Evolutionary conservation across 179 eudicot genomes (phyloP), one percentile per base, ranked within the genome.

Genomic region (Amaranthus tricolor): DNA sequence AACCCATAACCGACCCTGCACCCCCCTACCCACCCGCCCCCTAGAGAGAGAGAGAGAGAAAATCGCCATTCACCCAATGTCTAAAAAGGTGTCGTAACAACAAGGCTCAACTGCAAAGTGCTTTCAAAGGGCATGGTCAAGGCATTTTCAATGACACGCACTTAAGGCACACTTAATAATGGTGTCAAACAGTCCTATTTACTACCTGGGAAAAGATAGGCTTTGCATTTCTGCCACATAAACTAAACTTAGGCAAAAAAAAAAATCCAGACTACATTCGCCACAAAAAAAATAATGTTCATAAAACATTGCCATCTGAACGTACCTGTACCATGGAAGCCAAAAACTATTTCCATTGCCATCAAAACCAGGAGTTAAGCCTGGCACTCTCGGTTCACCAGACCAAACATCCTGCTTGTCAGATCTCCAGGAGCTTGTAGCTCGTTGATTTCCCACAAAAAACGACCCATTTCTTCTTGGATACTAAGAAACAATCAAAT

Each of bases 321-420:
- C 75, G 59, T 80, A 84, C 91, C 86, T 86, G 60, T 80, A 73
- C 67, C 89, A 71, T 49, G 91, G 91, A 82, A 86, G 86, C 73
- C 84, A 86, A 78, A 88, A 86, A 66, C 70, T 63, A 17, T 74
- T 58, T 43, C 85, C 81, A 57, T 45, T 77, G 77, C 86, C 83
- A 70, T 82, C 75, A 31, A 45, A 75, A 76, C 72, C 31, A 17
- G 73, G 70, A 66, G 48, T 58, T 9, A 77, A 75, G 77, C 70
- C 74, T 71, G 85, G 43, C 48, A 70, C 74, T 71, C 63, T 66
- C 11, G 57, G 71, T 74, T 74, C 75, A 80, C 10, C 48, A 64
- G 53, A 76, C 74, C 74, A 68, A 56, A 10, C 62, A 75, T 83
- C 83, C 63, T 85, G 82, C 80, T 70, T 70, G 47, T 83, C 70